Base-by-base conservation (phyloP, 345 rosid genomes). In the Raphanus sativus region DNA sequence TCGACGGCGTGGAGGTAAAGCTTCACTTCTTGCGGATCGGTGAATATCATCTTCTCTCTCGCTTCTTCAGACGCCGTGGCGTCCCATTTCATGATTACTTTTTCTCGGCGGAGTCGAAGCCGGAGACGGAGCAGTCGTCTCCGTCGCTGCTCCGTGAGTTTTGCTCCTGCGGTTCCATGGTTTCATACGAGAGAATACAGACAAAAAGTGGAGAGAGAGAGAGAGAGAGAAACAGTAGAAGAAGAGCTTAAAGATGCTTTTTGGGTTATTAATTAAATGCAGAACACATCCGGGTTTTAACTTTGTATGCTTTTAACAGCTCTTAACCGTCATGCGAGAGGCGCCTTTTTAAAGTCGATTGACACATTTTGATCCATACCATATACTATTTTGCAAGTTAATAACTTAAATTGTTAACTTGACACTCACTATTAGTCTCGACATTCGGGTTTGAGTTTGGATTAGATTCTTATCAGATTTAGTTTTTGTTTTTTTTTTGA, bases 51-150 rank as follows among this genome's bases (percentile, higher is more conserved):
- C 83, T 79, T 92, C 67, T 89, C 97, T 5, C 90, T 78, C n/a
- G 95, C 93, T 56, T 91, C 98, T 73, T 91, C 98, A 0, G 97
- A 94, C 2, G 89, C 90, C 10, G 97, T 84, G 0, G 98, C 88
- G 81, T 94, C 97, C 98, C 98, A 92, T 42, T 94, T 80, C n/a
- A 89, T 86, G 56, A 94, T 92, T 5, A 94, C 75, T 82, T 76
- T n/a, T n/a, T 83, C 87, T 92, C 88, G 0, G 98, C 97, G 38
- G 83, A 76, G 21, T 88, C 96, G 26, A 87, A 85, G 9, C 79
- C 81, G 15, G 79, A 80, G 25, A 80, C 54, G 1, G 82, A 80
- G 56, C 71, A 69, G 75, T 69, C 78, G 34, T 52, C 34, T 24
- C 42, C 76, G 16, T 21, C 80, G 28, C 16, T 67, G 15, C 45